These are phyloP conservation scores for Diaporthe helianthi DNA, from an alignment of 2,329 filamentous ascomycete genomes.

Conservation along the genomic window DNA sequence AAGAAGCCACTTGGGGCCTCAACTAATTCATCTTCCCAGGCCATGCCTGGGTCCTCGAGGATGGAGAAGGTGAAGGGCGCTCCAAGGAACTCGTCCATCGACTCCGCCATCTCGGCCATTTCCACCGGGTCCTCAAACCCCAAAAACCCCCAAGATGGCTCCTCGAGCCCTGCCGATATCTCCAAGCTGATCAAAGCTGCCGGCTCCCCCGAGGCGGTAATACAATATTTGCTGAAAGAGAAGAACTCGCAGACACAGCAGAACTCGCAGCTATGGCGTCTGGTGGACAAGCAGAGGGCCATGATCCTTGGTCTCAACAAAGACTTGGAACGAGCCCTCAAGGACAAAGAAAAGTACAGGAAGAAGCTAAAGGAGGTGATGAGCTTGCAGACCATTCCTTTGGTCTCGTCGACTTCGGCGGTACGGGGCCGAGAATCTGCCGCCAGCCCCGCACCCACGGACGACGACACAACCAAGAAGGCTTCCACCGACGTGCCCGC, in stretches of 20 bases:
- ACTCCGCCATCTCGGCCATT: constrained; percentile 86
- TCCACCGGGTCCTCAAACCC: constrained; percentile 66
- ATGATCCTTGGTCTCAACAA: constrained; percentile 95
- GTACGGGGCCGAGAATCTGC: constrained; percentile 32
- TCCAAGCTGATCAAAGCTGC: constrained; percentile 80
- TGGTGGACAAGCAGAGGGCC: constrained; percentile 94
- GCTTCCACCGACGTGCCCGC: constrained; percentile 48
- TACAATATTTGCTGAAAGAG: constrained; percentile 87
- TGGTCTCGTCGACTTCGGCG: constrained; percentile 35
- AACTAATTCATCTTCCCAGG: constrained; percentile 46
- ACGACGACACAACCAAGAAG: constrained; percentile 43
- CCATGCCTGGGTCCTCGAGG: constrained; percentile 57
- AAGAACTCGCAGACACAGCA: constrained; percentile 89
- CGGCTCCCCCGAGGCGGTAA: constrained; percentile 87
- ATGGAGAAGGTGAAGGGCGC: constrained; percentile 49
- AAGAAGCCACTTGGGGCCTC: constrained; percentile 52
- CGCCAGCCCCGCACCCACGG: constrained; percentile 38
- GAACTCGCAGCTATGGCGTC: constrained; percentile 90
- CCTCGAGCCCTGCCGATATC: constrained; percentile 75
- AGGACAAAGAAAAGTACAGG: constrained; percentile 93
- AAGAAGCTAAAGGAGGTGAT: constrained; percentile 84
- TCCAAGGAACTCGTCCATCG: constrained; percentile 85
- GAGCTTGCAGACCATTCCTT: constrained; percentile 47
- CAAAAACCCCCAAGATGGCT: constrained; percentile 64
- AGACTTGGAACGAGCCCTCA: constrained; percentile 87